Base-by-base conservation (phyloP, 495 filamentous ascomycete genomes). In the Arthonia radiata region DNA sequence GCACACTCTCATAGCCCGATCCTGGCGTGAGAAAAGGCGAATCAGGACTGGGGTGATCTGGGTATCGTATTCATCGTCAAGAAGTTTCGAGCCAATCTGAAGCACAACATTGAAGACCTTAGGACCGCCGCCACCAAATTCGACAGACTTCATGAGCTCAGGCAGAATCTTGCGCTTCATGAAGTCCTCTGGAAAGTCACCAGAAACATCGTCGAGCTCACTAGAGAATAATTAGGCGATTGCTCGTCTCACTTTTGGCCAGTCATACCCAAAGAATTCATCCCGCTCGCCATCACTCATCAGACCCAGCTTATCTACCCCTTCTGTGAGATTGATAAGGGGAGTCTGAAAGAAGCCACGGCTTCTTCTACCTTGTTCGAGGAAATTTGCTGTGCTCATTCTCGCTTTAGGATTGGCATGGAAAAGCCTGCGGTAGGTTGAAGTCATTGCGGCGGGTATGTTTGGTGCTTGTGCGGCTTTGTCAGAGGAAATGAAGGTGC, bases 121-220 rank as follows among this genome's bases (percentile, higher is more conserved):
- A 0, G 83, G 73, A 1, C 86, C 86, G 22, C 89, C 86, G 14
- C 86, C 86, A 14, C 86, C 89, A 48, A 92, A 97, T 39, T 97
- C 86, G 5, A 97, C 79, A 0, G 80, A 86, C 39, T 93, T 94
- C 1, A 97, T 56, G n/a, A 97, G 53, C 43, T 94, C 86, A 1
- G 86, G 86, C 10, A 97, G 59, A 7, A 94, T 65, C 39, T 94
- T 97, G 65, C 86, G 76, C 43, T 82, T 90, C 54, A 93, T 86
- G 44, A 86, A 97, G 29, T 92, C 82, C 38, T 93, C 86, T 0
- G 86, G 86, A 35, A 94, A 92, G 43, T 93, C 80, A 33, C 90
- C 79, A 1, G 77, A 71, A 4, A 89, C 61, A 26, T 73, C 57
- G 37, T 91, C 79, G 3, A 97, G 61, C 44, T 89, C 73, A 41